Evolutionary conservation across 257 asterid genomes (phyloP), one percentile per base, ranked within the genome.

Genomic region (Solanum appendiculatum): DNA sequence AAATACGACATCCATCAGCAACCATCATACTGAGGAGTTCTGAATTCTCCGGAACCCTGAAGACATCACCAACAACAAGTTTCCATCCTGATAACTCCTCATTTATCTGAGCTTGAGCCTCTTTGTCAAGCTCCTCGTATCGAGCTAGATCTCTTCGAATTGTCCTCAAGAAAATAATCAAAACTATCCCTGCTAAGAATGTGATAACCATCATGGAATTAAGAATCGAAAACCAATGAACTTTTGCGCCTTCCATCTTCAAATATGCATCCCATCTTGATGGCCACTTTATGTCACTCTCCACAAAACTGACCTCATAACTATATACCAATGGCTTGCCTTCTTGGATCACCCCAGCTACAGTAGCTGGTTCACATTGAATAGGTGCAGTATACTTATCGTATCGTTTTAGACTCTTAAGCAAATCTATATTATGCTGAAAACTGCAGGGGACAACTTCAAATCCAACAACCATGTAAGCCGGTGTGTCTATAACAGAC

Each of bases 181-280:
- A 60, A 85, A 88, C 89, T 58, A 84, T 88, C 29, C 82, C 86
- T 6, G 89, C 89, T 77, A 88, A 33, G 46, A 88, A 88, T 14
- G 87, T 84, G 5, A 88, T 88, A n/a, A 88, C 89, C 85, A 88
- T 84, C 51, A 88, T 42, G 9, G 89, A 88, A 73, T 84, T 88
- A 46, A 88, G 86, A 42, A 88, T 88, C 8, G 89, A 88, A 46
- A 88, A 88, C 89, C 89, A 88, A 60, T 88, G 89, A 48, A 88
- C 87, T 88, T 88, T 88, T 29, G 89, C 70, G 29, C 89, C 89
- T 88, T 88, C 89, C 89, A 88, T 88, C 82, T 88, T 88, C 82
- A 88, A 88, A 88, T 88, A 88, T 12, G 87, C 87, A 75, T 88
- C 87, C 89, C 89, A 88, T 77, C 89, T 88, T 6, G 89, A 88